A percentile compares a stretch with the other conserved stretches of the same genome.
phyloP scores from a whole-genome alignment of 2,329 filamentous ascomycete species.

The Magnaporthiopsis rhizophila region DNA sequence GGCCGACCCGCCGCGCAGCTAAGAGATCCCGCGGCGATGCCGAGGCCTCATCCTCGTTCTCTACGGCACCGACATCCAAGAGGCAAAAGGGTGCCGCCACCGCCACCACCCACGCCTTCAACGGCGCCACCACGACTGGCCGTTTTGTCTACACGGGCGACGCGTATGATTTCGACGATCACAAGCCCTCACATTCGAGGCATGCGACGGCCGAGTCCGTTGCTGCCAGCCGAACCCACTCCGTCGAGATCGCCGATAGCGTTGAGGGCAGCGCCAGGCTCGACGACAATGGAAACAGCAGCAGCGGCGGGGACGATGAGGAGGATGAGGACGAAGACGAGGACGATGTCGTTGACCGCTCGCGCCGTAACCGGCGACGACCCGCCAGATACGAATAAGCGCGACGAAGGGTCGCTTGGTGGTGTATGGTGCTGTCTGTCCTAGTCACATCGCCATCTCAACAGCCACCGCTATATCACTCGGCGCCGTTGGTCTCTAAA shows the following conservation, averaged over 20 bases:
- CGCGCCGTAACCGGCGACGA: conserved; percentile 1
- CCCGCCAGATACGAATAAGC: neutral
- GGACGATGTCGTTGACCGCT: conserved; percentile 5
- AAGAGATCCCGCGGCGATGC: neutral
- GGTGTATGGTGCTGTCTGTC: too few species aligned
- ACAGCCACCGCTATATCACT: too few species aligned
- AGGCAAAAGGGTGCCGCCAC: conserved; percentile 1
- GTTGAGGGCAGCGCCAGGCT: neutral
- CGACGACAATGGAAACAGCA: neutral
- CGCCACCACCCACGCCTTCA: neutral
- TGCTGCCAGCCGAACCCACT: neutral
- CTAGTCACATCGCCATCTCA: too few species aligned
- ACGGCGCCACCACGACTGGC: neutral
- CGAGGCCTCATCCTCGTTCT: neutral
- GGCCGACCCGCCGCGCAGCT: neutral
- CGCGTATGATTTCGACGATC: neutral
- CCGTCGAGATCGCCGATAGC: neutral
- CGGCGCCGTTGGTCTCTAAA: too few species aligned
- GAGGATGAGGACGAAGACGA: conserved; percentile 5
- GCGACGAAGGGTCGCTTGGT: too few species aligned
- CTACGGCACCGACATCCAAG: neutral
- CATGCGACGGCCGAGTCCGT: neutral
- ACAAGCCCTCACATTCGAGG: neutral
- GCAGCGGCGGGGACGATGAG: neutral
- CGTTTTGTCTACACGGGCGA: neutral